Evolutionary conservation across 2,329 filamentous ascomycete species (phyloP), one percentile per base, ranked within the genome.

Genomic region (Pseudogymnoascus sp.): DNA sequence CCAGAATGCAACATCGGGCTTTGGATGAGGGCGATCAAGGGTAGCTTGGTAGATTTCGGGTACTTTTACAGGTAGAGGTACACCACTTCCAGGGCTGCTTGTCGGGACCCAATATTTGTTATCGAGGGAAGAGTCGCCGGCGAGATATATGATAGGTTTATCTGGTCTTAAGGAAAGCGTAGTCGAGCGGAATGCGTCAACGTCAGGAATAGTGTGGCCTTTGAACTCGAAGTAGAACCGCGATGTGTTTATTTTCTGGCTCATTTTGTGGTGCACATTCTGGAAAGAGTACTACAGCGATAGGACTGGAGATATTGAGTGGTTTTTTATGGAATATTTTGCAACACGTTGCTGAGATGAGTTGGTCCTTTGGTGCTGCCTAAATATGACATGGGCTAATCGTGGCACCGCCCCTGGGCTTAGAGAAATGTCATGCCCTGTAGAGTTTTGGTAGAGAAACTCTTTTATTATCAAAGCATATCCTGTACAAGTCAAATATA

Each of bases 41-140:
- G 64, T 25, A 58, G 63, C 27, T 15, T 39, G 60, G 60, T 66
- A 66, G n/a, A 66, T 65, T 35, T 62, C 55, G 4, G 64, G 64
- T 18, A 66, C 60, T 25, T 59, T 31, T 12, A 66, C 64, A 15
- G 35, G 39, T 13, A 65, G 61, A 58, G 64, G 55, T 59, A 64
- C 59, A 18, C 61, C 62, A n/a, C n/a, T 18, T 18, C n/a, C 31
- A 21, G 61, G 61, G 29, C 63, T 62, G n/a, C 63, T 65, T 5
- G 64, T 62, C 31, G 64, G 63, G 3, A 65, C 61, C 64, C 64
- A 65, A 37, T 65, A 61, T 63, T 65, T 65, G 52, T 65, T 65
- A 33, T 65, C 64, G 12, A 65, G 31, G 18, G 64, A 65, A 18
- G 64, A 65, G 36, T 65, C 64, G 7, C 64, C 64, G 18, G 64